phyloP scores from a whole-genome alignment of 148 eudicot genomes.

The Rhododendron ferrugineum region DNA sequence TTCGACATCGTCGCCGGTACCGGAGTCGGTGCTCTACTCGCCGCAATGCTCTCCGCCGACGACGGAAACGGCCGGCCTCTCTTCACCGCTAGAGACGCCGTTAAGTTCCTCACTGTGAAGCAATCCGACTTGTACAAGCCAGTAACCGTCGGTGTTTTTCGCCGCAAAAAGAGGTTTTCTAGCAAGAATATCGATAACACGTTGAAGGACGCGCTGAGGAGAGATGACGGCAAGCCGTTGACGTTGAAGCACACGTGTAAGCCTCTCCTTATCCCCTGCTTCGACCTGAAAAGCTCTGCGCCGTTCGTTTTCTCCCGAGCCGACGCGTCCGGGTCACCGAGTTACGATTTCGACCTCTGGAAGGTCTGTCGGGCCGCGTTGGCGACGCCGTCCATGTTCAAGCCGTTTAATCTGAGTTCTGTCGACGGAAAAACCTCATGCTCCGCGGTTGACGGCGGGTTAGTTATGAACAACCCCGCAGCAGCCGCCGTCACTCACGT shows the following conservation, averaged over 20 bases:
- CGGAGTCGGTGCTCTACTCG: slow-evolving; percentile 66
- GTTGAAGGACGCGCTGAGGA: slow-evolving; percentile 30
- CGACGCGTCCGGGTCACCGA: slow-evolving; percentile 43
- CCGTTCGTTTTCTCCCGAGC: slow-evolving; percentile 76
- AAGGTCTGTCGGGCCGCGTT: slow-evolving; percentile 56
- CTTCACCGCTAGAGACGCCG: slow-evolving; percentile 50
- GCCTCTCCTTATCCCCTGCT: slow-evolving; percentile 58
- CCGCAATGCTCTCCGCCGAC: slow-evolving; percentile 52
- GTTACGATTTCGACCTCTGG: slow-evolving; percentile 57
- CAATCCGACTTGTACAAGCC: slow-evolving; percentile 30
- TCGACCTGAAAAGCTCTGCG: slow-evolving; percentile 38
- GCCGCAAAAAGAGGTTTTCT: slow-evolving; percentile 42
- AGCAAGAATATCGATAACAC: slow-evolving; percentile 41
- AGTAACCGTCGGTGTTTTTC: slow-evolving; percentile 25
- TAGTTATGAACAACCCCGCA: slow-evolving; percentile 63
- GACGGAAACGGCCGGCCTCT: slow-evolving; percentile 53
- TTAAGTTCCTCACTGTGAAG: slow-evolving; percentile 30
- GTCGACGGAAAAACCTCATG: slow-evolving; percentile 42
- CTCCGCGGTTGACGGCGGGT: slow-evolving; percentile 52
- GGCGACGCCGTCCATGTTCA: slow-evolving; percentile 46
- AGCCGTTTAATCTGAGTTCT: slow-evolving; percentile 38
- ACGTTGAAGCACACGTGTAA: slow-evolving; percentile 73
- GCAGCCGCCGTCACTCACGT: slow-evolving; percentile 66
- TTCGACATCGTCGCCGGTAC: slow-evolving; percentile 75
- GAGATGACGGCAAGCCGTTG: slow-evolving; percentile 34